Evolutionary conservation across 2,329 filamentous ascomycete genomes (phyloP), one percentile per base, ranked within the genome.

Genomic region (Cytospora leucostoma): DNA sequence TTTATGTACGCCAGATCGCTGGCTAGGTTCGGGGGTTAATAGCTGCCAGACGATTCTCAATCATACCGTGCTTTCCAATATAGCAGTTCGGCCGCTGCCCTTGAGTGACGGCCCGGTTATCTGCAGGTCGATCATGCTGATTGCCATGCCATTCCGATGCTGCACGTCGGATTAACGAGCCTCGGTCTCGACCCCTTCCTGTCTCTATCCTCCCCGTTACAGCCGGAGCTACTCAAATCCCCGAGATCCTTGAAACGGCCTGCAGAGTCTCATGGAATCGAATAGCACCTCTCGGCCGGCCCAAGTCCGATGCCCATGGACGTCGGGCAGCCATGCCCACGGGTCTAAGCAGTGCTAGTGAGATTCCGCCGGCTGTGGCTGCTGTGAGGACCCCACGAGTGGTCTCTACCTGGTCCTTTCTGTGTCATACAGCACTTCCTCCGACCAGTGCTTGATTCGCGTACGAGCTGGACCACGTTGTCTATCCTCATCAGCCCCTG

Each of bases 401-500:
- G 21, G 13, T 17, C 44, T 47, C 44, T 27, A 27, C 27, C 35
- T 6, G 35, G 27, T 27, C 35, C 6, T 21, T 21, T 8, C 44
- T 21, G 40, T 44, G n/a, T 17, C 6, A 8, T n/a, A 15, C 6
- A 40, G 38, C 38, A 40, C 38, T 40, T 40, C n/a, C 13, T 17
- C 38, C 38, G 38, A 7, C 17, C 40, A n/a, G 17, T 44, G 40
- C 17, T 44, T 44, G 40, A n/a, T 10, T 47, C 44, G 12, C 44
- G 44, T 47, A 21, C 44, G 44, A 47, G 44, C 44, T 12, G 44
- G 44, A 21, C 44, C 40, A 10, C 21, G n/a, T 17, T 52, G 51
- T 37, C 59, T 61, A 44, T 55, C 51, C 38, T 53, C 38, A 61
- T 55, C 59, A 55, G 37, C 59, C 59, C 59, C 59, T 61, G 51